A percentile compares a stretch with the other conserved stretches of the same genome.
These are phyloP conservation scores for Lasiosphaeris hirsuta DNA, from an alignment of 495 filamentous ascomycete genomes.

Conservation along the genomic window DNA sequence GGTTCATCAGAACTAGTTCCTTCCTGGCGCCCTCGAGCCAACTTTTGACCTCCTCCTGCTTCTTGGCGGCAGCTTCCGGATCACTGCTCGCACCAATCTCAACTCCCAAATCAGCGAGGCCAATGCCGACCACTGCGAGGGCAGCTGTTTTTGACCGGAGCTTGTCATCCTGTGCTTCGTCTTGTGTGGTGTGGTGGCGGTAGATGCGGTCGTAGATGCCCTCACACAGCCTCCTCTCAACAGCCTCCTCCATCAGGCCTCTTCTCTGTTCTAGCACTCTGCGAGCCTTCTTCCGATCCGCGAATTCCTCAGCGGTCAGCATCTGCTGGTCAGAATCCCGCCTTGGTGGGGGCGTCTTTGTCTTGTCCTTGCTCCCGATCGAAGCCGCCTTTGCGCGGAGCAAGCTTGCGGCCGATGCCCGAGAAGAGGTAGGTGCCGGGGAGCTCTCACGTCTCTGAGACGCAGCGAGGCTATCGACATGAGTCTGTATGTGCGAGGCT, in stretches of 20 bases:
- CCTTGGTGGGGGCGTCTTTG: slow-evolving; percentile 32
- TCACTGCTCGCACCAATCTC: slow-evolving; percentile 55
- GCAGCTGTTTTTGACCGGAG: slow-evolving; percentile 92
- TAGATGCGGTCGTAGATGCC: slow-evolving; percentile 83
- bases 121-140: slow-evolving; percentile 83
- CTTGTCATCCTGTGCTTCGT: slow-evolving; percentile 94
- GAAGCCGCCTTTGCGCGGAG: slow-evolving; percentile 51
- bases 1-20: slow-evolving; percentile 76
- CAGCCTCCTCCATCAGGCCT: slow-evolving; percentile 79
- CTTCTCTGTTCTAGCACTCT: slow-evolving; percentile 73
- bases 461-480: slow-evolving; percentile 77
- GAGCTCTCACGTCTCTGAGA: slow-evolving; percentile 63
- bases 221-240: slow-evolving; percentile 85
- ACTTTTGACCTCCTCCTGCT: slow-evolving; percentile 66
- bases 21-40: slow-evolving; percentile 72
- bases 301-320: slow-evolving; percentile 83
- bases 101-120: slow-evolving; percentile 79
- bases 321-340: slow-evolving; percentile 71
- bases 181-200: slow-evolving; percentile 85
- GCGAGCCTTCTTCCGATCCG: slow-evolving; percentile 71
- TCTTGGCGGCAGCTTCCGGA: slow-evolving; percentile 53
- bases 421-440: slow-evolving; percentile 47
- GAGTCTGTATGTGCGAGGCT: slow-evolving; percentile 77
- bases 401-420: slow-evolving; percentile 50
- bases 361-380: slow-evolving; percentile 47